Conservation (phyloP, 495 filamentous ascomycete genomes). For the Astrocystis sublimbata region DNA sequence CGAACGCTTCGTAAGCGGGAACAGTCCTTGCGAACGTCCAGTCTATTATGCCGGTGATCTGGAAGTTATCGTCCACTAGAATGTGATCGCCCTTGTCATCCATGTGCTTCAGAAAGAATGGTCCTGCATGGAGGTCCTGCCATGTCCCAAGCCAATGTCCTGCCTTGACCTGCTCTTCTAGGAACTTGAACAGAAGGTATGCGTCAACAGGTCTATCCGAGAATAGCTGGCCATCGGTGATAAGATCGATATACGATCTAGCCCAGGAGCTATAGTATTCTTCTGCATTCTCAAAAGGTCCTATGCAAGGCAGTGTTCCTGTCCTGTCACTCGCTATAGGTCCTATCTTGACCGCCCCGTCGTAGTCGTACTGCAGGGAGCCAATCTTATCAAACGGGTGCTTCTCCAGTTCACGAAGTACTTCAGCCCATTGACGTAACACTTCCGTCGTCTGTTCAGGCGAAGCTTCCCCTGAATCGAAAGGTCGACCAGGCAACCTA, state of each 20-base stretch:
- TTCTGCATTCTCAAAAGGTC: background rate
- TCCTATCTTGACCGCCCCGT: background rate
- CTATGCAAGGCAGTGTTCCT: background rate
- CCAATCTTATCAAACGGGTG: background rate
- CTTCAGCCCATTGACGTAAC: background rate
- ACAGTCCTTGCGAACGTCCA: background rate
- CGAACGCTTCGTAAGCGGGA: background rate
- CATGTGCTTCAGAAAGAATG: background rate
- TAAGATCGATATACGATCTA: background rate
- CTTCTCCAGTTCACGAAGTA: background rate
- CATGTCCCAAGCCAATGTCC: background rate
- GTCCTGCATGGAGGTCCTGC: background rate
- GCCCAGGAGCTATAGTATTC: background rate
- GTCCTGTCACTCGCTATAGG: background rate
- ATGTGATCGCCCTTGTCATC: background rate
- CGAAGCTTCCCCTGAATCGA: background rate
- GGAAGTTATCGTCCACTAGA: background rate
- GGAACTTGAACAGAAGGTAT: background rate
- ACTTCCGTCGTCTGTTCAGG: background rate
- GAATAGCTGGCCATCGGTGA: background rate
- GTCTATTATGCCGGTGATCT: background rate
- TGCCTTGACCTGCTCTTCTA: background rate
- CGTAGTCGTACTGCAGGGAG: background rate
- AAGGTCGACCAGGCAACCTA: background rate
- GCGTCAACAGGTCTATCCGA: background rate